Evolutionary conservation across 345 rosid genomes (phyloP).

Genomic region (Eucalyptus cloeziana): DNA sequence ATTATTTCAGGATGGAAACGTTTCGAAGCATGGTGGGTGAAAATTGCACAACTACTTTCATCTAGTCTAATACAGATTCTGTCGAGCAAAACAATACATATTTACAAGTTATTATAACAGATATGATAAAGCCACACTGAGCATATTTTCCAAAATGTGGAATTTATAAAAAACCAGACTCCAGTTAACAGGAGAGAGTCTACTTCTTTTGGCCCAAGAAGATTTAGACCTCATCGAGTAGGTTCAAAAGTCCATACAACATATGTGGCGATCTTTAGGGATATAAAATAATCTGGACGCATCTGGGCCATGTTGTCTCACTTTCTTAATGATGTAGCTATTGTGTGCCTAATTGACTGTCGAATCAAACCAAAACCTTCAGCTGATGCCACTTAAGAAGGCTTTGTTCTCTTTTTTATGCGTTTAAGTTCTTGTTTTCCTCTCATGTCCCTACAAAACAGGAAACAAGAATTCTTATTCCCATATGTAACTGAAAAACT

Average conservation of each 20-base stretch:
- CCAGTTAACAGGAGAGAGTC: not conserved
- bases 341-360: not conserved
- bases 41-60: not conserved
- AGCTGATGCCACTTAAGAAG: conserved; percentile 15
- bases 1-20: not conserved
- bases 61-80: not conserved
- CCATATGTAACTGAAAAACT: not conserved
- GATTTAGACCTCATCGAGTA: not conserved
- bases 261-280: too few species aligned
- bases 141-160: not conserved
- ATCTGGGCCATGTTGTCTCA: not conserved
- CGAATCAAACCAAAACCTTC: not conserved
- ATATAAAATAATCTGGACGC: too few species aligned
- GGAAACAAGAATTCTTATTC: not conserved
- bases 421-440: conserved; percentile 75
- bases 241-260: not conserved
- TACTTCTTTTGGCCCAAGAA: not conserved
- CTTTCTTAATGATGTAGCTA: not conserved
- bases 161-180: not conserved
- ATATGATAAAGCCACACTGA: not conserved
- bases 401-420: conserved; percentile 46
- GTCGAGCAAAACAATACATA: not conserved
- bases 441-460: conserved; percentile 44
- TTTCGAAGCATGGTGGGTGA: not conserved
- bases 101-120: not conserved